These are phyloP conservation scores for Cafeteria roenbergensis DNA, from an alignment of 108 stramenopile genomes.

Conservation along the genomic window DNA sequence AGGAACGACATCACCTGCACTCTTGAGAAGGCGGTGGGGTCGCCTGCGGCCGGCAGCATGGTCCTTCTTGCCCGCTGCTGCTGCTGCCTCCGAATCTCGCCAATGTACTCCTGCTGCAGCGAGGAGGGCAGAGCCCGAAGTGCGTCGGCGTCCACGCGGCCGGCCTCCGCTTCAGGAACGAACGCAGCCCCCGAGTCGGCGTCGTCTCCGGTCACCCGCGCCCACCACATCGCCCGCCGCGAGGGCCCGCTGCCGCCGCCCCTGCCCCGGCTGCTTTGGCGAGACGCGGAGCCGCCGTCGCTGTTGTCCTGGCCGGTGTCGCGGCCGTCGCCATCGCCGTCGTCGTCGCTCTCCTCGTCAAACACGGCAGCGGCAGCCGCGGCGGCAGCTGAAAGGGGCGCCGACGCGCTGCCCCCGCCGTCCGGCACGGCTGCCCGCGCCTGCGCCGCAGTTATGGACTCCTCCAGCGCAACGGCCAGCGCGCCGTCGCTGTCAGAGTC, in stretches of 20 bases:
- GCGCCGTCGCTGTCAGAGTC: too few relatives aligned
- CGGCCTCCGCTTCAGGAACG: conserved; percentile 2
- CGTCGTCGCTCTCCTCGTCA: conserved; percentile 27
- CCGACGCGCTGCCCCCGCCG: too few relatives aligned
- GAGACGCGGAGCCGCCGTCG: too few relatives aligned
- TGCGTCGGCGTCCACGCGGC: not conserved
- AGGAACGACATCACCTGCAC: conserved; percentile 75
- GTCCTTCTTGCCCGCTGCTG: conserved; percentile 61
- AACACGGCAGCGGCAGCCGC: not conserved
- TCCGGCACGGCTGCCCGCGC: too few relatives aligned
- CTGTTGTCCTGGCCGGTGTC: not conserved
- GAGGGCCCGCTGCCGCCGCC: too few relatives aligned
- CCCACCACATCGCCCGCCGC: not conserved
- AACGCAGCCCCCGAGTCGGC: too few relatives aligned
- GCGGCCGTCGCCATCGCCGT: conserved; percentile 15
- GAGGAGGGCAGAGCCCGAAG: not conserved
- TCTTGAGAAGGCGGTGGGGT: conserved; percentile 63
- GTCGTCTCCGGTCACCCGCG: not conserved
- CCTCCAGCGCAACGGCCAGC: too few relatives aligned
- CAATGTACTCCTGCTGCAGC: conserved; percentile 6
- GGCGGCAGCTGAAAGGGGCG: not conserved
- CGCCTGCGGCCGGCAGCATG: conserved; percentile 71
- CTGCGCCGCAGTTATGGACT: too few relatives aligned
- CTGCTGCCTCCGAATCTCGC: conserved; percentile 34
- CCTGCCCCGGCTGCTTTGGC: too few relatives aligned